Conservation (phyloP, 441 rosid species). For the Brassica balearica region DNA sequence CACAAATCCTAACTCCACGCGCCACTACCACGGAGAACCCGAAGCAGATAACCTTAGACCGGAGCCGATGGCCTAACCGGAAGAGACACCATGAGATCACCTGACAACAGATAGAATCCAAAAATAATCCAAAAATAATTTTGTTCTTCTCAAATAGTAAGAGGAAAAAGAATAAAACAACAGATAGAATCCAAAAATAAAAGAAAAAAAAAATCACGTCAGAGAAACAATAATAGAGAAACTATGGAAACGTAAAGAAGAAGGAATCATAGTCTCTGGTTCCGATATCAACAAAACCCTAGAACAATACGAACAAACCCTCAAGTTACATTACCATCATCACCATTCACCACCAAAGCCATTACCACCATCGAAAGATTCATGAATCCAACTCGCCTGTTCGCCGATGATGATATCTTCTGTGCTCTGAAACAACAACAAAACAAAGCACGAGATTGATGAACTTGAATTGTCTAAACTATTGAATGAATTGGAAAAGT, state of each 20-base stretch:
- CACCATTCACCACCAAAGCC: too few species aligned
- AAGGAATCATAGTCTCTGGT: slow-evolving; percentile 26
- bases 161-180: slow-evolving; percentile 27
- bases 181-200: slow-evolving; percentile 28
- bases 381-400: slow-evolving; percentile 39
- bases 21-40: too few species aligned
- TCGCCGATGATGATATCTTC: slow-evolving; percentile 57
- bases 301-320: slow-evolving; percentile 4
- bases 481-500: too few species aligned
- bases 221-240: slow-evolving; percentile 37
- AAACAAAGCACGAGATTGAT: too few species aligned
- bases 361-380: too few species aligned
- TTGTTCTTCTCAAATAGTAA: too few species aligned
- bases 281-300: slow-evolving; percentile 43
- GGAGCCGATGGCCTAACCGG: too few species aligned
- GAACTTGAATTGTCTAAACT: neutral
- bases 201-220: slow-evolving; percentile 25
- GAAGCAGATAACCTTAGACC: too few species aligned
- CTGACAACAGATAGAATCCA: too few species aligned
- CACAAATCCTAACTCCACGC: too few species aligned
- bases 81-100: too few species aligned
- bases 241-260: slow-evolving; percentile 40
- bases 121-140: too few species aligned
- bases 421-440: slow-evolving; percentile 63
- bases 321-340: neutral